Evolutionary conservation across 2,329 filamentous ascomycete species (phyloP), one percentile per base, ranked within the genome.

Genomic region (Phialophora chinensis): DNA sequence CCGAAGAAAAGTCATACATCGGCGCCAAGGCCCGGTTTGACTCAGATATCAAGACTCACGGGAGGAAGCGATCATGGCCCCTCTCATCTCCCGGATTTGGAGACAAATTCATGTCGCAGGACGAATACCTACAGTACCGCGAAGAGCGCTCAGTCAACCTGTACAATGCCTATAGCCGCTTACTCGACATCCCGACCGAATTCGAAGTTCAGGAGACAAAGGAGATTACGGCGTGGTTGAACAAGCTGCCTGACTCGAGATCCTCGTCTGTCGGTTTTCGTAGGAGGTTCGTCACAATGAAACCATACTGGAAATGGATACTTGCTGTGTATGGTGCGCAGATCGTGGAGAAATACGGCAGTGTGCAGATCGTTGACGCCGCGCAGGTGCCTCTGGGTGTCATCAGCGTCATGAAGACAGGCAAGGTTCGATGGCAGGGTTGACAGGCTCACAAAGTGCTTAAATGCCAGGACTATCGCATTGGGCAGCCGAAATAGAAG

Each of bases 331-430:
- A 82, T 60, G 74, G 77, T 47, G 70, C 68, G 10, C 79, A 79
- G 54, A 80, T 81, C 75, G 73, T 80, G 31, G 71, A 73, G 31
- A 77, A 73, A 25, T 81, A 79, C 69, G 79, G 79, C 20, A 73
- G 76, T 62, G 53, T 82, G 58, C 76, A 77, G 4, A 77, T 79
- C 12, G 79, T 80, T 11, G 78, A 79, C 61, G 70, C 75, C 12
- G 77, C 77, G 59, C 78, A 77, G 42, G 76, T 82, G 72, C 79
- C 80, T 1, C 64, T 81, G 53, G 80, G 80, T 11, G 79, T 82
- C 10, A 74, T 81, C 17, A 78, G 79, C 71, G 77, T 80, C 2
- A 69, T 81, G 70, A 77, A 77, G 68, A 74, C 79, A 65, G 78
- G 77, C 1, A 77, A 75, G 55, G 76, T 81, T 29, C 73, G 77